Evolutionary conservation across 2,329 filamentous ascomycete species (phyloP), one percentile per base, ranked within the genome.

Genomic region (Penicillium sp.): DNA sequence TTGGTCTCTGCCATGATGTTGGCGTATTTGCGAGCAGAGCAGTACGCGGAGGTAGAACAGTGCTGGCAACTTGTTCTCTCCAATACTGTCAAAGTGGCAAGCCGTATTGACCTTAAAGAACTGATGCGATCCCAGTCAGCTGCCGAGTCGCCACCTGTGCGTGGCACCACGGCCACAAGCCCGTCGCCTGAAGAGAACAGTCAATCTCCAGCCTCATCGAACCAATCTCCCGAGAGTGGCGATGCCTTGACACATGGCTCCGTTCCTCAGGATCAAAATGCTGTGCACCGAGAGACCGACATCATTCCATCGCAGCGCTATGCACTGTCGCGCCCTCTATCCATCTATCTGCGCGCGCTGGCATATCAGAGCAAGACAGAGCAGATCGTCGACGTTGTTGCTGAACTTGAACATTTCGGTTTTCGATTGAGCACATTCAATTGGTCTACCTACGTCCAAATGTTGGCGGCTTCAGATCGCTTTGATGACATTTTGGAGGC

Each of bases 391-490:
- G 50, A 70, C 6, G 68, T 79, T 12, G 66, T 90, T 27, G 66
- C 74, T 24, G 67, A 77, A n/a, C 72, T 90, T 9, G 72, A 80
- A 7, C 63, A 66, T 1, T 75, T 78, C 36, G 91, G 90, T 9
- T 96, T 91, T 71, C 72, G 74, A 27, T 69, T 96, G 48, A 84
- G 88, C 61, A 84, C 80, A 63, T 78, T 78, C 58, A 90, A 88
- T 57, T 95, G 89, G 89, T 93, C 95, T 64, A 76, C 79, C 43
- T 83, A 87, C 54, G 77, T 95, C 47, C 81, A 85, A 58, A 69
- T 77, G 43, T 80, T 96, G 27, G 80, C 82, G 25, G 72, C 75
- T 11, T 74, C 82, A 46, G 76, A 78, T 39, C 75, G 78, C 39
- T 77, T 79, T 58, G 69, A 80, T 41, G 75, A 84, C 48, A 66